phyloP scores from a whole-genome alignment of 2,329 filamentous ascomycete genomes.

The Stachybotrys chartarum region DNA sequence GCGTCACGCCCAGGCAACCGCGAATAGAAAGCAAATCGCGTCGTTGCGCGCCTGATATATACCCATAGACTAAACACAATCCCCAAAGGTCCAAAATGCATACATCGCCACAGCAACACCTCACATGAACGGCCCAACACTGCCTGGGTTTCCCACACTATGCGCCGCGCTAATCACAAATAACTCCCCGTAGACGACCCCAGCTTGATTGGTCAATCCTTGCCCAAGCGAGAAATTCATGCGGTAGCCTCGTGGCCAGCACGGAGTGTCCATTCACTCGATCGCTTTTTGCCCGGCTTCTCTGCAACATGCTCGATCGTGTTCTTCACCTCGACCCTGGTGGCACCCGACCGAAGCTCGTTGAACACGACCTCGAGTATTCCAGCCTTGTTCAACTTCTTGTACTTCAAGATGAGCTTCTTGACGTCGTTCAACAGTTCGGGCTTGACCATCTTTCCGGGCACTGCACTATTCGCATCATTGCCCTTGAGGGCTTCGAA shows the following conservation, averaged over 20 bases:
- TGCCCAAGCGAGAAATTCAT: background rate
- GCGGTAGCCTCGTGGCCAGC: constrained; percentile 26
- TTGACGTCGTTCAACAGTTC: constrained; percentile 35
- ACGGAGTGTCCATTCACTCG: constrained; percentile 31
- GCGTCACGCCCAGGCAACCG: too few relatives aligned
- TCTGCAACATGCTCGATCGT: constrained; percentile 32
- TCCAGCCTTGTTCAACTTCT: constrained; percentile 30
- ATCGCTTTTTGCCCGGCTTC: constrained; percentile 27
- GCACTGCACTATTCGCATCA: constrained; percentile 5
- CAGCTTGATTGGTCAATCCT: background rate
- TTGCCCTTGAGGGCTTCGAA: constrained; percentile 24
- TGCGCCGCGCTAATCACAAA: background rate
- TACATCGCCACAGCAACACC: background rate
- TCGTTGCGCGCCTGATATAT: too few relatives aligned
- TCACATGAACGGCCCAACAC: background rate
- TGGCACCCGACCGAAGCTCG: constrained; percentile 27
- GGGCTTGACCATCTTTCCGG: constrained; percentile 25
- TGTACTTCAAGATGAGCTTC: constrained; percentile 31
- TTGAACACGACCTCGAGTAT: constrained; percentile 33
- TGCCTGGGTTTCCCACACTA: background rate
- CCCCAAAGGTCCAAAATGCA: background rate
- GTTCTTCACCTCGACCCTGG: constrained; percentile 32
- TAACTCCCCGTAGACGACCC: background rate
- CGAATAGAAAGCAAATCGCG: too few relatives aligned
- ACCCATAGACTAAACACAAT: background rate